Evolutionary conservation across 148 eudicot genomes (phyloP), one percentile per base, ranked within the genome.

Genomic region (Oxyria digyna): DNA sequence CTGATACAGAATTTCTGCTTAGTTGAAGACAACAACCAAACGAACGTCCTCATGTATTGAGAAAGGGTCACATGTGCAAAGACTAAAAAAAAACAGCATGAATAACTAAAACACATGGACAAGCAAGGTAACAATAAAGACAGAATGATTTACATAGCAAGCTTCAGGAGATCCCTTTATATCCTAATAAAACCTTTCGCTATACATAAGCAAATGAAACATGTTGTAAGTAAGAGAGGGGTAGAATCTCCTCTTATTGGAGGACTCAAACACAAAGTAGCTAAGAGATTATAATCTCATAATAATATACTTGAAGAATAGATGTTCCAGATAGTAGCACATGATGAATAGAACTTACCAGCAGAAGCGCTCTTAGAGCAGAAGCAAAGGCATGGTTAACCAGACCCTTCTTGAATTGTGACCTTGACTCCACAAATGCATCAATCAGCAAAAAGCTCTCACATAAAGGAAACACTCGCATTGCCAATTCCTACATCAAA

Each of bases 341-440:
- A 59, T 13, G 18, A 14, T 31, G 20, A 29, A 29, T 9, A 49
- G 72, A 29, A 73, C 38, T 74, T 17, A 94, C 98, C 72, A 94
- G 73, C 73, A 94, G 96, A 41, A 90, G 84, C 42, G 90, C 81
- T 68, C 98, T 86, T 15, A 94, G 76, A 70, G 98, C 98, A 75
- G 98, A 87, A 62, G 98, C 89, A 85, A 94, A 94, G 68, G 98
- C 97, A 76, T 94, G 98, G 83, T 94, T 94, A 54, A 94, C 98
- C 68, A 94, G 75, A 59, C 98, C 98, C 74, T 81, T 85, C 85
- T 94, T 94, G 83, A 89, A 90, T 78, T 83, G 92, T 18, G 98
- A 90, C 77, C 92, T 82, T 68, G 96, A 86, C 83, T 94, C 98
- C 54, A 94, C 96, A 80, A 90, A 94, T 65, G 84, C 92, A 54